Base-by-base conservation (phyloP, 371 early-diverging fungal genomes). In the Circinella umbellata region DNA sequence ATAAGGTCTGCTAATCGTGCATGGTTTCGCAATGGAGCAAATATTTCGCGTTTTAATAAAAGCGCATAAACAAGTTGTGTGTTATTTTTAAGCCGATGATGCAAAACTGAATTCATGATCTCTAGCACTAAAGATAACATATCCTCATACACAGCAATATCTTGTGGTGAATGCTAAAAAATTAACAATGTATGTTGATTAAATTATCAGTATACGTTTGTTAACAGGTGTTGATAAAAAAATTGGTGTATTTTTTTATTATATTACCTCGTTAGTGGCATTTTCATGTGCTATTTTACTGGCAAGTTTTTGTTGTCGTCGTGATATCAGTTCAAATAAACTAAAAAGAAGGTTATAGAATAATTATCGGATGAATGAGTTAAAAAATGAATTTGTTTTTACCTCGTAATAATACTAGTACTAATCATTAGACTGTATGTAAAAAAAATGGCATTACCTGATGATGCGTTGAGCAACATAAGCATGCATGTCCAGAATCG, bases 51-150 rank as follows among this genome's bases (percentile, higher is more conserved):
- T 67, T 90, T 88, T 60, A 91, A 88, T 18, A 93, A 75, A 11
- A 93, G 72, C 0, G 92, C 88, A 71, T 93, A 92, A 1, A 92
- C 86, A n/a, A 93, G 80, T 70, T 92, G 91, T 1, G 87, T 85
- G 67, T 93, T 93, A 53, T 87, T 80, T 63, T 89, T 88, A 13
- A 93, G 78, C 11, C 86, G 83, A 72, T 89, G 85, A 1, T 82
- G 82, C 57, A 93, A 61, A 0, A 90, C 77, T 2, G 92, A 85
- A 73, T 92, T 91, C 57, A 92, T 86, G 67, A 91, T 88, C 72
- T 93, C 92, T 36, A 93, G 79, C 5, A 93, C 75, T 0, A 92
- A 74, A 4, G 83, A 81, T 18, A 92, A 79, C 65, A 93, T 76
- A 72, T 93, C 93, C 48, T 88, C 84, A 66, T 91, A 92, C 4